Base-by-base conservation (phyloP, 2,329 filamentous ascomycete genomes). In the Diaporthe humulicola region DNA sequence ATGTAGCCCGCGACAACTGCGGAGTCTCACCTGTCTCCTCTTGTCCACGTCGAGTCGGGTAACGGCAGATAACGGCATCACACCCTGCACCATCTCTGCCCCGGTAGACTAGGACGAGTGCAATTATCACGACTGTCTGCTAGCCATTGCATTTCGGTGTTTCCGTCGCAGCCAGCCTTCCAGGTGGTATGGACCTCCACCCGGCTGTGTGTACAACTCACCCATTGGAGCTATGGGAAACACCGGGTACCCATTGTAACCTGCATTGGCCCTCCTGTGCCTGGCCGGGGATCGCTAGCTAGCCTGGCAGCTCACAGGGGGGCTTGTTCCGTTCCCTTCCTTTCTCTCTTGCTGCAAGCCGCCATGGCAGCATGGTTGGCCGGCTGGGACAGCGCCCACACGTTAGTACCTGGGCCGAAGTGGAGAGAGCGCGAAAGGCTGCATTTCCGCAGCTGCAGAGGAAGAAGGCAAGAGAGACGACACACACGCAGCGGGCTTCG, bases 391-490 rank as follows among this genome's bases (percentile, higher is more conserved):
- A 40, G 61, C 52, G 48, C 60, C 42, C 58, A 56, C 64, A 74
- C 67, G 66, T 40, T 64, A 74, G 72, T 76, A 72, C 74, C 72
- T 76, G 74, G 30, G 73, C 73, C 74, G 60, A 42, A 50, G 74
- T 75, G 74, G 74, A 73, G 74, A 66, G 9, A 12, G 25, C 9
- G 30, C 28, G 25, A 45, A 17, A 58, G 40, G 30, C 45, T 42
- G 60, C 73, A 56, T 17, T n/a, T n/a, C 33, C 45, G 22, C 64
- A 28, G 36, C 64, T 64, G 64, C 74, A 75, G 50, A 69, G 48
- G 22, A 54, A 54, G 30, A 45, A 30, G 40, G 15, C 17, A 45
- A 3, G 22, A 48, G 36, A 57, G n/a, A 36, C 54, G 38, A 48
- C 45, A 61, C 42, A 58, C 45, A 19, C 40, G 28, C 25, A 45